Percentiles rank a stretch among this genome's conserved stretches.
These are phyloP conservation scores for Solanum medicagineum DNA, from an alignment of 257 asterid species.

Conservation along the genomic window DNA sequence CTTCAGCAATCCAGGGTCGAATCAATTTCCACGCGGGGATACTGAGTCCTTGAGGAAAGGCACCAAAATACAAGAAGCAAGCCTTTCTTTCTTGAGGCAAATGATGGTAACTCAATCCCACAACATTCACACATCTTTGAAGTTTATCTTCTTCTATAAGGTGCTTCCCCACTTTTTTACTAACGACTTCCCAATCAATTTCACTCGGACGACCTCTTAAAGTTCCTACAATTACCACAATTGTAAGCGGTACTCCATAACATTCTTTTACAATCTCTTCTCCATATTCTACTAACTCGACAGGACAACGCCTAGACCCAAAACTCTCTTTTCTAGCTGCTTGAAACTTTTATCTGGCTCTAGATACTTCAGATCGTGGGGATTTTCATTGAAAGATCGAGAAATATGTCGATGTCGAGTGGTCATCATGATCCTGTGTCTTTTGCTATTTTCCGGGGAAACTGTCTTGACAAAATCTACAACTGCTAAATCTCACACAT, in stretches of 20 bases:
- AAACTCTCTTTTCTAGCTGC: constrained; percentile 25
- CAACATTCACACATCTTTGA: not conserved
- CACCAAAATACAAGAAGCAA: constrained; percentile 15
- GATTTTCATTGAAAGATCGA: not conserved
- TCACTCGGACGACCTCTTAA: not conserved
- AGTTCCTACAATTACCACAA: constrained; percentile 36
- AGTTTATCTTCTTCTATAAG: not conserved
- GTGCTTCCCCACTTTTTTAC: constrained; percentile 3
- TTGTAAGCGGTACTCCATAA: constrained; percentile 32
- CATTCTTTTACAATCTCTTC: constrained; percentile 4
- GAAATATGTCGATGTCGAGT: constrained; percentile 21
- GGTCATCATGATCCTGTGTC: constrained; percentile 25
- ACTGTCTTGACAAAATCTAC: constrained; percentile 17
- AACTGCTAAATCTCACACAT: constrained; percentile 13
- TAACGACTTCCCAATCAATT: not conserved
- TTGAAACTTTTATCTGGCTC: constrained; percentile 3
- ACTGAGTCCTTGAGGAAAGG: constrained; percentile 6
- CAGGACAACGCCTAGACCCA: constrained; percentile 3
- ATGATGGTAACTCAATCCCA: constrained; percentile 3
- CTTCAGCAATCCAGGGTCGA: constrained; percentile 8
- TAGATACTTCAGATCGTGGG: constrained; percentile 18
- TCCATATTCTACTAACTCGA: constrained; percentile 6
- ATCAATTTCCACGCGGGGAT: constrained; percentile 2
- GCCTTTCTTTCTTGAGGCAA: not conserved
- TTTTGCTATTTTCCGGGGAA: constrained; percentile 1